A percentile compares a stretch with the other conserved stretches of the same genome.
phyloP scores from a whole-genome alignment of 2,329 filamentous ascomycete species.

The Orbilia blumenaviensis region DNA sequence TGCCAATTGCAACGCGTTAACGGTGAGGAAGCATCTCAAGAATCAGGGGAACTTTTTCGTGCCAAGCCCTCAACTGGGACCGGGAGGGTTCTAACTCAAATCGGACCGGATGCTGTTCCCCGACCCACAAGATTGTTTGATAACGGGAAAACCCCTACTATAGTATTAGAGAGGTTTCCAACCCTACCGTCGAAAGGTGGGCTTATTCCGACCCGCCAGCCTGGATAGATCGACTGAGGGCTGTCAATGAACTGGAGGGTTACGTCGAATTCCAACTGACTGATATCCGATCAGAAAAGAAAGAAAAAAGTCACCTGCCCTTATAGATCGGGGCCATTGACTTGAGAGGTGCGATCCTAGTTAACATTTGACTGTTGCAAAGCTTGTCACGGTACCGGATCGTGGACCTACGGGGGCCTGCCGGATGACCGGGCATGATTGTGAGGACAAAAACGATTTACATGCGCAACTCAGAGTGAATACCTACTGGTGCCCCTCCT shows the following conservation, averaged over 20 bases:
- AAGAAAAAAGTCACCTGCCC: neutral
- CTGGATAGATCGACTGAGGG: slow-evolving; percentile 32
- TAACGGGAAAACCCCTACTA: slow-evolving; percentile 27
- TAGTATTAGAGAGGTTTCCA: slow-evolving; percentile 19
- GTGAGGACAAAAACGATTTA: slow-evolving; percentile 18
- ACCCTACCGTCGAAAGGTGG: slow-evolving; percentile 36
- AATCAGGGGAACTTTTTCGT: slow-evolving; percentile 34
- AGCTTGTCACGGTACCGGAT: neutral
- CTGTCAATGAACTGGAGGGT: neutral
- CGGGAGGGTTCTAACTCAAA: slow-evolving; percentile 37
- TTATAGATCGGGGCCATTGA: slow-evolving; percentile 19
- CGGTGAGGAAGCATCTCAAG: neutral
- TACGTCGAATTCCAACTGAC: neutral
- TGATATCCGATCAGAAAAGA: neutral
- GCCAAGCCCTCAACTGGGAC: slow-evolving; percentile 44
- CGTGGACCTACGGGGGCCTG: neutral
- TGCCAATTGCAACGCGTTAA: neutral
- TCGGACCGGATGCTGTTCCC: slow-evolving; percentile 51
- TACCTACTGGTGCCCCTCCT: too few relatives aligned
- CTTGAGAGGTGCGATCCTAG: slow-evolving; percentile 2
- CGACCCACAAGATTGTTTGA: slow-evolving; percentile 35
- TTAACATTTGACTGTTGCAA: too few relatives aligned
- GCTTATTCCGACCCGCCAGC: slow-evolving; percentile 35
- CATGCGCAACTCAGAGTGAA: slow-evolving; percentile 17
- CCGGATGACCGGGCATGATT: neutral